phyloP scores from a whole-genome alignment of 768 basidiomycete genomes.

The Tricholoma saponaceum region DNA sequence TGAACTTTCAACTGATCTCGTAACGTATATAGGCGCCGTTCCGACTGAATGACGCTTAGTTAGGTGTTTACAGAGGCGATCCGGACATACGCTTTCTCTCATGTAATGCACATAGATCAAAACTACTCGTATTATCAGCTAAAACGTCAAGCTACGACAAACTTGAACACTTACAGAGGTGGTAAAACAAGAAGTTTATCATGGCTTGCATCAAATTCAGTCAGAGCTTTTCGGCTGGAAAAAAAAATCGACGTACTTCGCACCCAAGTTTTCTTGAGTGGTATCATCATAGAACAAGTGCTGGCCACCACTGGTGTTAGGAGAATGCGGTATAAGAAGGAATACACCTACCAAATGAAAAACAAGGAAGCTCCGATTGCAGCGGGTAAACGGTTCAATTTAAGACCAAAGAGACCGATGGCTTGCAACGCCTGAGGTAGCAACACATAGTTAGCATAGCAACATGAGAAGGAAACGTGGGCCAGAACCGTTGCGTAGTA shows the following conservation, averaged over 20 bases:
- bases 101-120: constrained; percentile 74
- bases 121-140: constrained; percentile 37
- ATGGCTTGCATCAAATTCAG: constrained; percentile 35
- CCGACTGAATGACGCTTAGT: constrained; percentile 39
- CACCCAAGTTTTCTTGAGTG: constrained; percentile 27
- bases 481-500: constrained; percentile 41
- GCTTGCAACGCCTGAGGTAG: constrained; percentile 47
- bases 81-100: constrained; percentile 49
- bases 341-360: constrained; percentile 41
- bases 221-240: neutral
- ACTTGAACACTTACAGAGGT: constrained; percentile 43
- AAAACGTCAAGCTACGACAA: neutral
- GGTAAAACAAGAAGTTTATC: constrained; percentile 74
- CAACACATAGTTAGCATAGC: neutral
- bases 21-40: constrained; percentile 63
- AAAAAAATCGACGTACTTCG: constrained; percentile 26
- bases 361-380: constrained; percentile 52
- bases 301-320: constrained; percentile 15
- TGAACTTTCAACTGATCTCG: constrained; percentile 76
- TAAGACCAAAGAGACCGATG: constrained; percentile 68
- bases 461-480: neutral
- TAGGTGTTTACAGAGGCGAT: neutral
- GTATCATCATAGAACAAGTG: constrained; percentile 36
- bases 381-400: constrained; percentile 63
- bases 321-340: neutral